A percentile compares a stretch with the other conserved stretches of the same genome.
Conservation (phyloP, 495 filamentous ascomycete species). For the Trichocladium uniseriatum region DNA sequence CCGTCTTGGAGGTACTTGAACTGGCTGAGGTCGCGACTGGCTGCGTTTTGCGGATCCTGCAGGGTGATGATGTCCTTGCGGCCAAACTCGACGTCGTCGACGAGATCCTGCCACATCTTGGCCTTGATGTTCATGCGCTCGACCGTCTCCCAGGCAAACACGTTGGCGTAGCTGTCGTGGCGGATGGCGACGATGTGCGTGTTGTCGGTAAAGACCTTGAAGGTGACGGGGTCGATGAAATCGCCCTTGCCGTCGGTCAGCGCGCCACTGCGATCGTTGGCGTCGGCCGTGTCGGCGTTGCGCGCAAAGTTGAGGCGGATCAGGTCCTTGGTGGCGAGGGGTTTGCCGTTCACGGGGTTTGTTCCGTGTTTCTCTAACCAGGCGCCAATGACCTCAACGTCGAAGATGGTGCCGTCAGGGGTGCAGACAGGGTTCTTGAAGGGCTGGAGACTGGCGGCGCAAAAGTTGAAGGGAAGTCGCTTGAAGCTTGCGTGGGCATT, state of each 20-base stretch:
- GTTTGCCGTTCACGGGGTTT: constrained; percentile 77
- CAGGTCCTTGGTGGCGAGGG: constrained; percentile 69
- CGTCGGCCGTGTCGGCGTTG: constrained; percentile 59
- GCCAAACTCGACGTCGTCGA: constrained; percentile 78
- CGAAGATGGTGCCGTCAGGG: constrained; percentile 67
- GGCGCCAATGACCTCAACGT: constrained; percentile 74
- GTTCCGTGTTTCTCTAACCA: constrained; percentile 92
- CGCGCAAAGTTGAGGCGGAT: constrained; percentile 87
- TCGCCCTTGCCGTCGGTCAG: constrained; percentile 52
- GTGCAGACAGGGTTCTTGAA: constrained; percentile 83
- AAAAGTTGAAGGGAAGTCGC: constrained; percentile 95
- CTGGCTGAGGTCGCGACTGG: constrained; percentile 68
- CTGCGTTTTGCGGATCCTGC: constrained; percentile 91
- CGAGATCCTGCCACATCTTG: constrained; percentile 90
- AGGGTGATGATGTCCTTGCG: constrained; percentile 92
- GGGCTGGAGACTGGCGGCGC: constrained; percentile 88
- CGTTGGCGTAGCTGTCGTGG: constrained; percentile 72
- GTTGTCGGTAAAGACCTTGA: constrained; percentile 95
- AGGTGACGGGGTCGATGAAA: constrained; percentile 91
- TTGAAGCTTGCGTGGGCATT: constrained; percentile 62
- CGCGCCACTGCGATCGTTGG: constrained; percentile 28
- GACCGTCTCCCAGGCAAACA: constrained; percentile 91
- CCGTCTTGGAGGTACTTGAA: constrained; percentile 91
- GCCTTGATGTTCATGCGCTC: constrained; percentile 94
- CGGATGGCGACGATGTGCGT: constrained; percentile 89